These are phyloP conservation scores for Firmiana major DNA, from an alignment of 345 rosid species.

Conservation along the genomic window DNA sequence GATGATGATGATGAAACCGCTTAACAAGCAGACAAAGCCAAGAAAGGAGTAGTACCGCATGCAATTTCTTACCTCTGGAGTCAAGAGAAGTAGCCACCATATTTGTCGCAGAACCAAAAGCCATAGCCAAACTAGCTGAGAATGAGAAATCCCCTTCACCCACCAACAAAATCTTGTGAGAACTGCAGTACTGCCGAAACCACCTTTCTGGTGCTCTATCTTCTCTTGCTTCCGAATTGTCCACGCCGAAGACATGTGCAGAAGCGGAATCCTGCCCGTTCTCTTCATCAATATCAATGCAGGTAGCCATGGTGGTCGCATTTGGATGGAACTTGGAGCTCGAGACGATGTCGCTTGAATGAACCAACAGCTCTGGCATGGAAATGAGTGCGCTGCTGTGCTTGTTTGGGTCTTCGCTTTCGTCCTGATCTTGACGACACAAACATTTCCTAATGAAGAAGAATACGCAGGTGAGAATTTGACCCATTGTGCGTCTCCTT, in stretches of 20 bases:
- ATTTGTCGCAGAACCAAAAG: conserved; percentile 51
- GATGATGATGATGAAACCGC: no score
- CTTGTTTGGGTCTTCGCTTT: neutral
- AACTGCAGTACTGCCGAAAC: conserved; percentile 40
- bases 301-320: neutral
- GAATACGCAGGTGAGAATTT: neutral
- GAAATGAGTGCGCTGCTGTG: neutral
- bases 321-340: neutral
- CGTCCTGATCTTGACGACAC: neutral
- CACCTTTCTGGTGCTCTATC: conserved; percentile 25
- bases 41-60: neutral
- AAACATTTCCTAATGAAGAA: neutral
- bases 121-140: conserved; percentile 41
- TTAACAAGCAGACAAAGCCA: no score
- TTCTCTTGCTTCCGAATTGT: neutral
- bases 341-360: no score
- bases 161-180: conserved; percentile 42
- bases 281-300: neutral
- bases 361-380: neutral
- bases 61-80: conserved; percentile 21
- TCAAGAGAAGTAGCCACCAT: conserved; percentile 49
- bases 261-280: neutral
- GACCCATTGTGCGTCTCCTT: neutral
- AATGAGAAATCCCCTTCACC: conserved; percentile 73
- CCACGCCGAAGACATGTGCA: neutral